phyloP scores from a whole-genome alignment of 768 basidiomycete genomes.

The Cyathus striatus region DNA sequence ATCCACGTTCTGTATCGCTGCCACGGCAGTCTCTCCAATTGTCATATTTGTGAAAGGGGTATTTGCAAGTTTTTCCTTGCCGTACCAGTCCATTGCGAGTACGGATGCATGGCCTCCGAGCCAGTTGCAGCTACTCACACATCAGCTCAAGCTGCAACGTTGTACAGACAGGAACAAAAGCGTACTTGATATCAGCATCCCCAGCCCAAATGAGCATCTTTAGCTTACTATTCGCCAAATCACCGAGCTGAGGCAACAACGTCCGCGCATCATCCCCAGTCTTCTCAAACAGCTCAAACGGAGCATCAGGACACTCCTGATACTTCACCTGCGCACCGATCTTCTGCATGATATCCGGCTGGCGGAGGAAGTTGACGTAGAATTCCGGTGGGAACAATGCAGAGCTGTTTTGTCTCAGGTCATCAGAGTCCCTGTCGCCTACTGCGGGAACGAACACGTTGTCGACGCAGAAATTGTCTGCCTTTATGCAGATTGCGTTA shows the following conservation, averaged over 20 bases:
- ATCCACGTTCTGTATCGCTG: constrained; percentile 58
- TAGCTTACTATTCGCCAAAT: constrained; percentile 37
- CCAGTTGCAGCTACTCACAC: constrained; percentile 37
- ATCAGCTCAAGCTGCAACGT: not conserved
- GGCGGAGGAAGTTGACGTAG: constrained; percentile 41
- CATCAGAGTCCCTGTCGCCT: constrained; percentile 47
- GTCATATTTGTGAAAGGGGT: constrained; percentile 51
- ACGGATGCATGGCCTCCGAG: constrained; percentile 38
- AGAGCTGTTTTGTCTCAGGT: constrained; percentile 52
- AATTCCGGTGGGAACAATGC: constrained; percentile 53
- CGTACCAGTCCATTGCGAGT: constrained; percentile 41
- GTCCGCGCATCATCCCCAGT: constrained; percentile 65
- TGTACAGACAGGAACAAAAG: not conserved
- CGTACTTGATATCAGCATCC: constrained; percentile 48
- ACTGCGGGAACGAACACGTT: constrained; percentile 48
- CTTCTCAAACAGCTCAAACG: constrained; percentile 32
- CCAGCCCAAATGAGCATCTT: constrained; percentile 46
- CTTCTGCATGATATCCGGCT: constrained; percentile 24
- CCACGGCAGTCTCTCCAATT: constrained; percentile 44
- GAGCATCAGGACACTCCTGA: constrained; percentile 40
- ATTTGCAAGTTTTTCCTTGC: constrained; percentile 29
- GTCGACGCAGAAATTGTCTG: constrained; percentile 50
- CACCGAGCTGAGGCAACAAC: constrained; percentile 42
- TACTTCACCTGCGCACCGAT: constrained; percentile 54
- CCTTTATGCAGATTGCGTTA: constrained; percentile 41